Evolutionary conservation across 2,329 filamentous ascomycete species (phyloP).

Genomic region (Fusarium stilboides): DNA sequence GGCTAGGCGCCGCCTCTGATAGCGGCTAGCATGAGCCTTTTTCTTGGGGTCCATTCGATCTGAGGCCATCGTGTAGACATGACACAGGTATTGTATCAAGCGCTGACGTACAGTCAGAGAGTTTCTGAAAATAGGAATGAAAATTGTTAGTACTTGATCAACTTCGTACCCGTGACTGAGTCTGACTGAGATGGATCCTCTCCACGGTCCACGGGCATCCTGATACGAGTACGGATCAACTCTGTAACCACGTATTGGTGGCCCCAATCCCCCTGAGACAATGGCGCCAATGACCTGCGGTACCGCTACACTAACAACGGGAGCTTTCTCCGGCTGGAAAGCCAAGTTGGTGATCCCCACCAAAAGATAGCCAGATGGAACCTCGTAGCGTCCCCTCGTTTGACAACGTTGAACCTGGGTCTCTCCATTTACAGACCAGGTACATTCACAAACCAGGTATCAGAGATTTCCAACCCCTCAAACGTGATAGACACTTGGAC

Average conservation of each 20-base stretch:
- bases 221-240: slow-evolving; percentile 46
- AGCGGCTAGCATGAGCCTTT: slow-evolving; percentile 34
- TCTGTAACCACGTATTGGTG: slow-evolving; percentile 22
- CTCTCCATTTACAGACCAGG: slow-evolving; percentile 12
- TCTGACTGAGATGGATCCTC: slow-evolving; percentile 30
- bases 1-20: slow-evolving; percentile 32
- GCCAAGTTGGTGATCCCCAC: slow-evolving; percentile 38
- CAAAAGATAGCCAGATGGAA: slow-evolving; percentile 25
- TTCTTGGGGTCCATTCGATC: slow-evolving; percentile 27
- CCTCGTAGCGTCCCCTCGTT: not conserved
- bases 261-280: slow-evolving; percentile 44
- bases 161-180: slow-evolving; percentile 19
- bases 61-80: slow-evolving; percentile 29
- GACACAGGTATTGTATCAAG: slow-evolving; percentile 28
- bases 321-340: slow-evolving; percentile 47
- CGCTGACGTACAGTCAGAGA: slow-evolving; percentile 32
- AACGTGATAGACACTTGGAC: not conserved
- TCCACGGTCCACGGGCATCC: not conserved
- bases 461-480: not conserved
- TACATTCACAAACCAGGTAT: not conserved
- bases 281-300: slow-evolving; percentile 40
- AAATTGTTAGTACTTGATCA: slow-evolving; percentile 2
- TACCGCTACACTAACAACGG: slow-evolving; percentile 48
- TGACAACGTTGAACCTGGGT: slow-evolving; percentile 7
- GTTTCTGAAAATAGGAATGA: slow-evolving; percentile 30